Conservation (phyloP, 108 stramenopile genomes). For the Tribonema minus region DNA sequence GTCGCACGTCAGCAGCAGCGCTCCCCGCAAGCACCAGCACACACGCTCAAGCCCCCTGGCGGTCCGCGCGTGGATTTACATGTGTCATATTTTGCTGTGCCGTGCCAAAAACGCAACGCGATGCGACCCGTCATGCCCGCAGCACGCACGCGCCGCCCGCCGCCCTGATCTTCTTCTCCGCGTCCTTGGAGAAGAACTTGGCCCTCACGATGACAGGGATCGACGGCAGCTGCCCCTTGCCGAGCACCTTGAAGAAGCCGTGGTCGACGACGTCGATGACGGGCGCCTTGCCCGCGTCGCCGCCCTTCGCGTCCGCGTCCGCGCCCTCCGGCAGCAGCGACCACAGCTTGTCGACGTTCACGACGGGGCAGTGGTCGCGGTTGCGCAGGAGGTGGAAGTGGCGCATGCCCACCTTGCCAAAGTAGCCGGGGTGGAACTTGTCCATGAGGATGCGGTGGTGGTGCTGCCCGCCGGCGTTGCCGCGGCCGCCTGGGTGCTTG, state of each 20-base stretch:
- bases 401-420: conserved; percentile 98
- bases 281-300: conserved; percentile 82
- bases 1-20: too few relatives aligned
- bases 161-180: conserved; percentile 97
- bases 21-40: too few relatives aligned
- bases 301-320: conserved; percentile 87
- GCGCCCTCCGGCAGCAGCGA: conserved; percentile 87
- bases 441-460: conserved; percentile 98
- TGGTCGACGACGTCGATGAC: conserved; percentile 88
- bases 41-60: too few relatives aligned
- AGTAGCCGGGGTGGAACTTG: conserved; percentile 99
- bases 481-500: conserved; percentile 98
- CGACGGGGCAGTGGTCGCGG: conserved; percentile 80
- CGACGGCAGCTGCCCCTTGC: conserved; percentile 87
- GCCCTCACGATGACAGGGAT: conserved; percentile 99
- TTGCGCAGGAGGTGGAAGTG: conserved; percentile 92
- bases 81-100: too few relatives aligned
- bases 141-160: conserved; percentile 97
- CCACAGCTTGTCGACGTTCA: conserved; percentile 98
- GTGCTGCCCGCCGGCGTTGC: conserved; percentile 99
- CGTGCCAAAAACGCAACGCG: too few relatives aligned
- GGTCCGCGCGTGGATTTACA: too few relatives aligned
- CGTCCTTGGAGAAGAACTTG: conserved; percentile 94
- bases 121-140: conserved; percentile 55
- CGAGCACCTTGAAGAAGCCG: conserved; percentile 99